phyloP scores from a whole-genome alignment of 306 rosid species.

The Vigna unguiculata region DNA sequence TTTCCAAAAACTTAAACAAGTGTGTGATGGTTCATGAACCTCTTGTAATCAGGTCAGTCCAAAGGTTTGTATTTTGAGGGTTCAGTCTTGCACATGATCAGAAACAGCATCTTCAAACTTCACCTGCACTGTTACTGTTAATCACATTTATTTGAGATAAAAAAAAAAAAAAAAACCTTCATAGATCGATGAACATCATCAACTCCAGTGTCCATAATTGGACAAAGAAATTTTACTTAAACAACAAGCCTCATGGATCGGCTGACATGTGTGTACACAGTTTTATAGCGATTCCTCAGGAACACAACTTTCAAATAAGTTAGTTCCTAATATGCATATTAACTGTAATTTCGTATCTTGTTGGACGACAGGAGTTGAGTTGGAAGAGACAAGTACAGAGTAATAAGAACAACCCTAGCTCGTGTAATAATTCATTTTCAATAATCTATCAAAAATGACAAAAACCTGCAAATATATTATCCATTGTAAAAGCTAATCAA shows the following conservation, averaged over 20 bases:
- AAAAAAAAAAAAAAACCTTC: too few species aligned
- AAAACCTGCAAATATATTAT: background rate
- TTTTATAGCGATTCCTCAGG: background rate
- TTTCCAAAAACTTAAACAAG: too few species aligned
- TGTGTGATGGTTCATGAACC: too few species aligned
- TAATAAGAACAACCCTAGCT: constrained; percentile 39
- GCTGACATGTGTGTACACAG: constrained; percentile 2
- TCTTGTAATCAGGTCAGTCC: background rate
- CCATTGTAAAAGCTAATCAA: constrained; percentile 3
- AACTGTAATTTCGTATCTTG: background rate
- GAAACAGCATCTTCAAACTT: constrained; percentile 23
- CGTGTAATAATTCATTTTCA: background rate
- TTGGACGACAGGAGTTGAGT: constrained; percentile 15
- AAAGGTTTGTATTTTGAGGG: background rate
- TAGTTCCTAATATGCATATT: background rate
- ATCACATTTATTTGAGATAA: background rate
- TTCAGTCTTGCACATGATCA: constrained; percentile 36
- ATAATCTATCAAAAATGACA: constrained; percentile 38
- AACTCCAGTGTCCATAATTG: background rate
- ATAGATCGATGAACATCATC: background rate
- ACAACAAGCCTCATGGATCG: background rate
- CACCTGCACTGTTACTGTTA: constrained; percentile 6
- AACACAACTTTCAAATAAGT: background rate
- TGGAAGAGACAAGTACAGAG: constrained; percentile 42
- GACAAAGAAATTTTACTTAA: constrained; percentile 1